Percentiles rank a stretch among this genome's conserved stretches.
Conservation (phyloP, 352 stramenopile species). For the Phytopythium kandeliae region DNA sequence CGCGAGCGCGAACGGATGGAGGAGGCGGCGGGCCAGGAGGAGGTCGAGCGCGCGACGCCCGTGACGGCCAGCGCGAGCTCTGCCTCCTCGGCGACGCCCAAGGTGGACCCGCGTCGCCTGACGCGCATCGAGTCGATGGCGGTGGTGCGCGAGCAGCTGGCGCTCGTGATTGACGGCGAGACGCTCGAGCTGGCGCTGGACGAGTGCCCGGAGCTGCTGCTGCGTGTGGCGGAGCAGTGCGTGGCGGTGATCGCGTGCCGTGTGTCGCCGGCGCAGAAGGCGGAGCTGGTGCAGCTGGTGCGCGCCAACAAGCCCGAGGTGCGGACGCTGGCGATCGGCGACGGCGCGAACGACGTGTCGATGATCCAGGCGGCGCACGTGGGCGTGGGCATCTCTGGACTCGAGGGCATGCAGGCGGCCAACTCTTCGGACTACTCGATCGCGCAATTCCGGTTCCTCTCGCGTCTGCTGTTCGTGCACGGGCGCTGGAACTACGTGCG, state of each 20-base stretch:
- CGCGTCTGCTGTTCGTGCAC: conserved; percentile 89
- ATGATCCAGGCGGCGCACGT: conserved; percentile 95
- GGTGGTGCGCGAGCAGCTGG: conserved; percentile 26
- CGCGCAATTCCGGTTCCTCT: conserved; percentile 92
- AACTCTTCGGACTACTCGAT: conserved; percentile 95
- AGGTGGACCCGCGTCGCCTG: conserved; percentile 21
- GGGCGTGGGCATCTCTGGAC: conserved; percentile 90
- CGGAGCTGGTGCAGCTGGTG: conserved; percentile 89
- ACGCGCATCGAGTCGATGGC: conserved; percentile 71
- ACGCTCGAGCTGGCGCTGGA: conserved; percentile 73
- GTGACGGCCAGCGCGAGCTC: conserved; percentile 5
- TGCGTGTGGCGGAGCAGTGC: conserved; percentile 80
- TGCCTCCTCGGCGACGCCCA: background rate
- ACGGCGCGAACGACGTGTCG: conserved; percentile 95
- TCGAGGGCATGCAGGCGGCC: conserved; percentile 93
- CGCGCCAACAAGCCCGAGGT: conserved; percentile 82
- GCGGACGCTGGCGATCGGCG: conserved; percentile 89
- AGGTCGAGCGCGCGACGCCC: background rate
- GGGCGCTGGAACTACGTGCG: conserved; percentile 93
- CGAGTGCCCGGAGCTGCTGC: conserved; percentile 61
- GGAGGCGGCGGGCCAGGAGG: conserved; percentile 11
- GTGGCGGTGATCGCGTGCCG: conserved; percentile 91
- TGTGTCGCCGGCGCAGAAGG: conserved; percentile 92
- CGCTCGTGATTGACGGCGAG: conserved; percentile 78
- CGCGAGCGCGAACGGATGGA: conserved; percentile 20